A percentile compares a stretch with the other conserved stretches of the same genome.
phyloP scores from a whole-genome alignment of 208 protist species.

The Porcisia hertigi region DNA sequence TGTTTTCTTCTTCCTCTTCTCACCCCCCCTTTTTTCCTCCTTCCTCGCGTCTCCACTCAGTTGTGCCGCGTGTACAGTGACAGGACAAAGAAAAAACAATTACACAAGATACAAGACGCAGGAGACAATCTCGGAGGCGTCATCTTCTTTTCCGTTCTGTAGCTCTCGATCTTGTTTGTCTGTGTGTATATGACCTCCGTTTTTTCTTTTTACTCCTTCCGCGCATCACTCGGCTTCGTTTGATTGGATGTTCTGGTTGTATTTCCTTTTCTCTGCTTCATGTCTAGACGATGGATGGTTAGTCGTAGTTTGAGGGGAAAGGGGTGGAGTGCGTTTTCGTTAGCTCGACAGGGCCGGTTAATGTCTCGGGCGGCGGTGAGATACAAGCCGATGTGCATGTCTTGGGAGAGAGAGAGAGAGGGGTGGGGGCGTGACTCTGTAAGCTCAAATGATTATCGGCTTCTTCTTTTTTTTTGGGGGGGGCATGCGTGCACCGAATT shows the following conservation, averaged over 20 bases:
- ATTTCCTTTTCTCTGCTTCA: not conserved
- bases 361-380: too few relatives aligned
- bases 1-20: too few relatives aligned
- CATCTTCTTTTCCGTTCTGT: not conserved
- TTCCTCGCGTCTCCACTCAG: not conserved
- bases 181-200: not conserved
- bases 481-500: not conserved
- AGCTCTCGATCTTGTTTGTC: too few relatives aligned
- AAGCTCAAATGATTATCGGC: not conserved
- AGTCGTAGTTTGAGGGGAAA: too few relatives aligned
- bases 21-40: not conserved
- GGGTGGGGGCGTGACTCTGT: too few relatives aligned
- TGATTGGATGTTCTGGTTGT: conserved; percentile 3
- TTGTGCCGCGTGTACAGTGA: not conserved
- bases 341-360: too few relatives aligned
- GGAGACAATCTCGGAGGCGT: not conserved
- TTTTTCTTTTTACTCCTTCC: conserved; percentile 3
- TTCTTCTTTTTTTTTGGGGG: not conserved
- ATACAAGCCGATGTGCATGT: too few relatives aligned
- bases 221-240: too few relatives aligned
- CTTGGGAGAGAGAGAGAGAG: too few relatives aligned
- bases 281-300: too few relatives aligned
- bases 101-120: not conserved
- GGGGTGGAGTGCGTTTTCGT: too few relatives aligned
- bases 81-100: not conserved